Base-by-base conservation (phyloP, 2,329 filamentous ascomycete species). In the Neofusicoccum umdonicola region DNA sequence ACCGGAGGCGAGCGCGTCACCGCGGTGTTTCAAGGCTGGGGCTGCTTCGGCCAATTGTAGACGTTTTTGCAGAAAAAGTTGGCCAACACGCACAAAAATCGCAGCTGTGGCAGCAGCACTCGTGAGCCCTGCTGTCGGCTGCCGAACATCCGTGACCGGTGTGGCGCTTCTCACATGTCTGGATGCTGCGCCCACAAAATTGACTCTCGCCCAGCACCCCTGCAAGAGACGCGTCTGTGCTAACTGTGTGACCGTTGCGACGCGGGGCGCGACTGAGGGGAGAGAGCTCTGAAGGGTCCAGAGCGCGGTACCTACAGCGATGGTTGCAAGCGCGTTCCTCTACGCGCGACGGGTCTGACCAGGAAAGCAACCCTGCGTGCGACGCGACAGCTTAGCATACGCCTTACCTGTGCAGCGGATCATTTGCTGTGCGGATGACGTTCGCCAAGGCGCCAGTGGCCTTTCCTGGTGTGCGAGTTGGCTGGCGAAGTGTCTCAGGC, bases 111-210 rank as follows among this genome's bases (percentile, higher is more conserved):
- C 7, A n/a, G 31, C 35, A 35, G 52, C n/a, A 42, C 31, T 37
- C 41, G 56, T 47, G 31, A 60, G 42, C 27, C 41, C 22, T 44
- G 41, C 56, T 12, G n/a, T 37, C 56, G 41, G 56, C 41, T 60
- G 56, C 56, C 56, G 56, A 37, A 37, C n/a, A 47, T 60, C 41
- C 56, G 56, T 60, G 27, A 60, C 56, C 56, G 56, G 56, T 60
- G 56, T 45, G 39, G 27, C 31, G 41, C 31, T 8, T 15, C 8
- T 15, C 54, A 58, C 17, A n/a, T 45, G 54, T 31, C 27, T 31
- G 27, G 27, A 31, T 31, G 27, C 27, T 31, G 27, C 27, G 27
- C 27, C 27, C 27, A 31, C 27, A 31, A 58, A 39, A 39, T 34
- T 34, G 54, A 42, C 35, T 56, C 50, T 54, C 12, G 50, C 45